Evolutionary conservation across 192 early-diverging fungal species (phyloP).

Genomic region (Oehlia diaphana): DNA sequence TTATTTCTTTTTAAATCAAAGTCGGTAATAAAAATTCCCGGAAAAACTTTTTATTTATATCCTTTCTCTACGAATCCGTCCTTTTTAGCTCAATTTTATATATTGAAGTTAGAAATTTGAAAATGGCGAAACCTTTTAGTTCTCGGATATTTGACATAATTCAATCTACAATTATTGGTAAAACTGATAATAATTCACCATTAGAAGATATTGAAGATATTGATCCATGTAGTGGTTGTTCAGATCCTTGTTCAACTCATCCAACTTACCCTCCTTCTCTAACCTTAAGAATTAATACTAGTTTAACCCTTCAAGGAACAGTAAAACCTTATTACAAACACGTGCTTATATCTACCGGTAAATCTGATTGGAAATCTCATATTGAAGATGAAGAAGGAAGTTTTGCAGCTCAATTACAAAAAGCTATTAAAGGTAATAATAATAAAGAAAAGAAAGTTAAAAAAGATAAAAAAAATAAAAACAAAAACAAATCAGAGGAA

Average conservation of each 20-base stretch:
- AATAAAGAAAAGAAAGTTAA: neutral
- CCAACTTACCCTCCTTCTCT: slow-evolving; percentile 42
- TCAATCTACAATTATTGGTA: too few species aligned
- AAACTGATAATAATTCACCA: neutral
- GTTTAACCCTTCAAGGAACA: slow-evolving; percentile 43
- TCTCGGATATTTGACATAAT: too few species aligned
- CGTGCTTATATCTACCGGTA: slow-evolving; percentile 54
- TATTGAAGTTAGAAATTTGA: too few species aligned
- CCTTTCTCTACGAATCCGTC: too few species aligned
- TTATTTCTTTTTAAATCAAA: too few species aligned
- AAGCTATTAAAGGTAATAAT: slow-evolving; percentile 32
- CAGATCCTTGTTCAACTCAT: slow-evolving; percentile 47
- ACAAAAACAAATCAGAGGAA: neutral
- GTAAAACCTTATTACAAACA: slow-evolving; percentile 58
- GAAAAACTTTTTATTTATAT: too few species aligned
- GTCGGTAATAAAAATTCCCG: too few species aligned
- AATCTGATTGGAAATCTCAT: slow-evolving; percentile 46
- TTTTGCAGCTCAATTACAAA: slow-evolving; percentile 43
- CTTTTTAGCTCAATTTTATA: too few species aligned
- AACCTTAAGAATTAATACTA: slow-evolving; percentile 48
- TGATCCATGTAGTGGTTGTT: slow-evolving; percentile 47
- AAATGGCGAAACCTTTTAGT: too few species aligned
- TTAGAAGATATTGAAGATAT: slow-evolving; percentile 6
- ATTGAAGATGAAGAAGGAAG: slow-evolving; percentile 53
- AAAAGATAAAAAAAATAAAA: neutral